Evolutionary conservation across 2,329 filamentous ascomycete genomes (phyloP), one percentile per base, ranked within the genome.

Genomic region (Lachnellula arida): DNA sequence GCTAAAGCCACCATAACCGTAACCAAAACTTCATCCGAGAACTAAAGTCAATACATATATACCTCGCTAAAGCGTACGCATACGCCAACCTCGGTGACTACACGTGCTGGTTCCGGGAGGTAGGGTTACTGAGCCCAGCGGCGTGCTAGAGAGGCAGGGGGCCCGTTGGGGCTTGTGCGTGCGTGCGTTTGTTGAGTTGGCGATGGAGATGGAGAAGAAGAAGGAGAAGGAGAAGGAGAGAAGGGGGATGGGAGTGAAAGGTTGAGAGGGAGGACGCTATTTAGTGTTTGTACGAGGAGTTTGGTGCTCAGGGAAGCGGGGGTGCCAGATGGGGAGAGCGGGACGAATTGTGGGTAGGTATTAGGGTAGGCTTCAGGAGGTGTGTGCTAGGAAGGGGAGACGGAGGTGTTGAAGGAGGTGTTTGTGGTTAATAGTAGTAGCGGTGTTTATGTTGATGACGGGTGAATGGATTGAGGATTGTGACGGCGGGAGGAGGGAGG

Each of bases 401-500:
- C 54, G 43, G 46, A 54, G 22, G 54, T 59, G 5, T 19, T 55
- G 25, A 48, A 56, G 17, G 58, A 56, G 37, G 51, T 56, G 25
- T 63, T 60, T 54, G 59, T 64, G 17, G 62, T 61, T 17, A 62
- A 63, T 44, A 42, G 48, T 25, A 32, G 44, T 32, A 15, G 19
- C n/a, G n/a, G n/a, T n/a, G n/a, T n/a, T n/a, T n/a, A n/a, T 19
- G 39, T 19, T 23, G 53, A 54, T 43, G 56, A 8, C 9, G 53
- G 46, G 51, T 54, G 42, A 57, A 53, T 34, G 78, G 80, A 32
- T 74, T 84, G 70, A 75, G 88, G 60, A 83, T 95, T 64, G 82
- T 95, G 67, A 95, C 90, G 63, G 81, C 82, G 63, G 88, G 88
- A 64, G 90, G 90, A n/a, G n/a, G n/a, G n/a, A n/a, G n/a, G n/a